These are phyloP conservation scores for Aspergillus udagawae DNA, from an alignment of 2,329 filamentous ascomycete species.

Conservation along the genomic window DNA sequence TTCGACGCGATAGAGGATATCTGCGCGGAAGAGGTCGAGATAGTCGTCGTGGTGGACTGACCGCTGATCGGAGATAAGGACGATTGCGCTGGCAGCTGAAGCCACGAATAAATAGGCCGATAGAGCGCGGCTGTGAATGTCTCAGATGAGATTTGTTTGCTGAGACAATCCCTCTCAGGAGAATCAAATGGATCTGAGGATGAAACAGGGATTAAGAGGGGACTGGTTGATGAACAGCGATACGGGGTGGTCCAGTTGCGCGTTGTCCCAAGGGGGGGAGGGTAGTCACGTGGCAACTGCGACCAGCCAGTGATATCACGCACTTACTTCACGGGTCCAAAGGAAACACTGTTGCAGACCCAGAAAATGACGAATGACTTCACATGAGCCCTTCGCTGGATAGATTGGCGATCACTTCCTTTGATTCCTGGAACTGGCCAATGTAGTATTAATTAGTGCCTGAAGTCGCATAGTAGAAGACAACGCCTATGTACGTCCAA, in stretches of 20 bases:
- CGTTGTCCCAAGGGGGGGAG: constrained; percentile 21
- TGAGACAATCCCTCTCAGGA: constrained; percentile 15
- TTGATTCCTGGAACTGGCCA: constrained; percentile 25
- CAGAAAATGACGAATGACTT: constrained; percentile 1
- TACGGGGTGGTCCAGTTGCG: constrained; percentile 19
- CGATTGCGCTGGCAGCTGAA: constrained; percentile 18
- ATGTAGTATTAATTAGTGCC: constrained; percentile 32
- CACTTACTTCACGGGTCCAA: constrained; percentile 35
- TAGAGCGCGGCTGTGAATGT: constrained; percentile 1
- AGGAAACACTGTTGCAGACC: constrained; percentile 6
- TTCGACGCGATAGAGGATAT: neutral
- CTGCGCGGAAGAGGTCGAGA: neutral
- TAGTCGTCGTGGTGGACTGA: neutral
- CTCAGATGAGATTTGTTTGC: neutral
- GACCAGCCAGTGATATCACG: constrained; percentile 39
- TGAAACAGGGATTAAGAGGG: constrained; percentile 8
- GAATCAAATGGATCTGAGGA: constrained; percentile 11
- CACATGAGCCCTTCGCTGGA: constrained; percentile 23
- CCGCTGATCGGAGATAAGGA: constrained; percentile 41
- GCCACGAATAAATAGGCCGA: constrained; percentile 22
- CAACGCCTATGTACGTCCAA: constrained; percentile 31
- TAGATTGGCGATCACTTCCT: constrained; percentile 26
- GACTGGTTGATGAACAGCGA: constrained; percentile 9
- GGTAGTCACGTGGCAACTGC: constrained; percentile 34
- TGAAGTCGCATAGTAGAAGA: constrained; percentile 13